Evolutionary conservation across 2,329 filamentous ascomycete genomes (phyloP).

Genomic region (Talaromyces piceae): DNA sequence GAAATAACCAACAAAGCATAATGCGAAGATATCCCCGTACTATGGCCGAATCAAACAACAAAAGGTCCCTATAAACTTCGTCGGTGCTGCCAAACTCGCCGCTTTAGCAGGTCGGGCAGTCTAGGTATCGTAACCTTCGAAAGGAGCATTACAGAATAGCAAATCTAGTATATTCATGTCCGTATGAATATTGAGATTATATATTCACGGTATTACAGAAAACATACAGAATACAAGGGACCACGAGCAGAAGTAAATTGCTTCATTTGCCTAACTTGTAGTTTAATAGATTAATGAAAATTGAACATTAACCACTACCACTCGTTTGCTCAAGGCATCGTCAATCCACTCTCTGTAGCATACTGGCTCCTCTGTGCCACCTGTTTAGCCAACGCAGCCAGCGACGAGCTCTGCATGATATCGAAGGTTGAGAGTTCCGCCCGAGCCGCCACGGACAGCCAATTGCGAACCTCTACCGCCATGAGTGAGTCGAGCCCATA

Average conservation of each 20-base stretch:
- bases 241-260: neutral
- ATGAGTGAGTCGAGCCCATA: neutral
- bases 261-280: neutral
- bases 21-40: neutral
- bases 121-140: neutral
- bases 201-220: neutral
- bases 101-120: neutral
- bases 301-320: neutral
- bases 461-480: constrained; percentile 1
- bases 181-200: too few species aligned
- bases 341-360: neutral
- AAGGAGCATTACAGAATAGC: neutral
- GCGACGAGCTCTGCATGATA: constrained; percentile 4
- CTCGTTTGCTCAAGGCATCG: neutral
- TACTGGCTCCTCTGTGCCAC: neutral
- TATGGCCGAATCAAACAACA: neutral
- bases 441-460: neutral
- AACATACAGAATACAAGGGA: neutral
- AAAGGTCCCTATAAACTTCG: neutral
- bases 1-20: neutral
- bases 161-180: neutral
- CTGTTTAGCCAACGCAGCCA: neutral
- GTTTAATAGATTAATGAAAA: neutral
- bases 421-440: constrained; percentile 2
- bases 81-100: neutral